Conservation (phyloP, 1,139 yeast genomes). For the Suhomyces panamericanus region DNA sequence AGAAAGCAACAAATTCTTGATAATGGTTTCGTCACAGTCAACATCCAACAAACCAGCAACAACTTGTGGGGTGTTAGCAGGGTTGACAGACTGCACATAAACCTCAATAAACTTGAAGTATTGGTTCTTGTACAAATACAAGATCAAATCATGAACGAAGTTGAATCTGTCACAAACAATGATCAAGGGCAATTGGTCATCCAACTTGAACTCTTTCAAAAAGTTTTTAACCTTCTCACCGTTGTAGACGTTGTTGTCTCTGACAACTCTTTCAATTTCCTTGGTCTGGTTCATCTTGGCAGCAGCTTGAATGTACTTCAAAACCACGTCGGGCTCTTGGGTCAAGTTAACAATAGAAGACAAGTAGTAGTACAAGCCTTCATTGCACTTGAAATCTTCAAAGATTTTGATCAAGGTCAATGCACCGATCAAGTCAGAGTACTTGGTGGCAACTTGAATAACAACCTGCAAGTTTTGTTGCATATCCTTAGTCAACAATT, state of each 20-base stretch:
- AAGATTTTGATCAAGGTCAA: constrained; percentile 80
- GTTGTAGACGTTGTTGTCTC: constrained; percentile 91
- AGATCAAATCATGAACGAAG: constrained; percentile 89
- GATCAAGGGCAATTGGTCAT: constrained; percentile 94
- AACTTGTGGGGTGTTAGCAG: constrained; percentile 93
- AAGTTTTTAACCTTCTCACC: constrained; percentile 97
- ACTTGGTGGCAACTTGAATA: constrained; percentile 95
- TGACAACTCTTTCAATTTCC: constrained; percentile 93
- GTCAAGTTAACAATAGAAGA: constrained; percentile 92
- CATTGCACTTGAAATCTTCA: constrained; percentile 88
- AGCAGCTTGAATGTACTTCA: constrained; percentile 94
- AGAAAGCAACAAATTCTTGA: constrained; percentile 75
- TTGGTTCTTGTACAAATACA: constrained; percentile 92
- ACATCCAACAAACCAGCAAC: constrained; percentile 95
- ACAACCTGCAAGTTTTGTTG: constrained; percentile 91
- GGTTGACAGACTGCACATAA: constrained; percentile 95
- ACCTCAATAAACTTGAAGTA: constrained; percentile 95
- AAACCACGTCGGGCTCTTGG: constrained; percentile 92
- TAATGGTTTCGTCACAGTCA: constrained; percentile 90
- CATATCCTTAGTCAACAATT: constrained; percentile 76
- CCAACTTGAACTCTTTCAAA: constrained; percentile 88
- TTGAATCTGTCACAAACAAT: constrained; percentile 93
- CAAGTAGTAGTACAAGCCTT: constrained; percentile 91
- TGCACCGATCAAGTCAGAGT: constrained; percentile 91
- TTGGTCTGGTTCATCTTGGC: constrained; percentile 85